Percentiles rank a stretch among this genome's conserved stretches.
phyloP scores from a whole-genome alignment of 257 asterid species.

The Plantago ovata region DNA sequence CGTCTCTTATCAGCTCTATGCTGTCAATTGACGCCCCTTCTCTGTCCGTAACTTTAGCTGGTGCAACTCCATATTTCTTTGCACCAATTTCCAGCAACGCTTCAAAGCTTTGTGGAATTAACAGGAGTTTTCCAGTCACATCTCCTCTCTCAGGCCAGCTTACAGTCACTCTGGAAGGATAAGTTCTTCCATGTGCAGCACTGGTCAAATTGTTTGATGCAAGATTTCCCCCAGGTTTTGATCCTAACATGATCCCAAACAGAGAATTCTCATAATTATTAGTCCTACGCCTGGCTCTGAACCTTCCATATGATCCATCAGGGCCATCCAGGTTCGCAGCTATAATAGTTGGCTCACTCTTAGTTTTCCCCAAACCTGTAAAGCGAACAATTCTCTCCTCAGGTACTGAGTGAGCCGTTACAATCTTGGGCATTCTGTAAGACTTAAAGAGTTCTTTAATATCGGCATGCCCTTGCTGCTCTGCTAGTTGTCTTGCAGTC shows the following conservation, averaged over 20 bases:
- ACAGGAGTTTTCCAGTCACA: constrained; percentile 45
- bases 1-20: constrained; percentile 68
- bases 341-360: constrained; percentile 35
- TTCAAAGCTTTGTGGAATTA: constrained; percentile 55
- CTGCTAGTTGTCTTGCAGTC: constrained; percentile 47
- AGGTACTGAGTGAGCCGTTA: constrained; percentile 20
- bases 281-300: constrained; percentile 52
- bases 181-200: constrained; percentile 12
- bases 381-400: constrained; percentile 39
- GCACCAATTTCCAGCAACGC: constrained; percentile 46
- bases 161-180: constrained; percentile 50
- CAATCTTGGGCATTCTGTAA: constrained; percentile 18
- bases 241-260: constrained; percentile 78
- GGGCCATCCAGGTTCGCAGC: constrained; percentile 19
- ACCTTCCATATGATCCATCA: constrained; percentile 43
- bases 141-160: constrained; percentile 77
- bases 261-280: constrained; percentile 63
- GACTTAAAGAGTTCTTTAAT: constrained; percentile 42
- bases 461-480: constrained; percentile 51
- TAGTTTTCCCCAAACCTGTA: constrained; percentile 37
- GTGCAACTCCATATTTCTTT: constrained; percentile 45
- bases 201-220: constrained; percentile 21
- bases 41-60: constrained; percentile 37
- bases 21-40: constrained; percentile 67
- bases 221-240: constrained; percentile 38